phyloP scores from a whole-genome alignment of 2,329 filamentous ascomycete genomes.

The Xylaria hypoxylon region DNA sequence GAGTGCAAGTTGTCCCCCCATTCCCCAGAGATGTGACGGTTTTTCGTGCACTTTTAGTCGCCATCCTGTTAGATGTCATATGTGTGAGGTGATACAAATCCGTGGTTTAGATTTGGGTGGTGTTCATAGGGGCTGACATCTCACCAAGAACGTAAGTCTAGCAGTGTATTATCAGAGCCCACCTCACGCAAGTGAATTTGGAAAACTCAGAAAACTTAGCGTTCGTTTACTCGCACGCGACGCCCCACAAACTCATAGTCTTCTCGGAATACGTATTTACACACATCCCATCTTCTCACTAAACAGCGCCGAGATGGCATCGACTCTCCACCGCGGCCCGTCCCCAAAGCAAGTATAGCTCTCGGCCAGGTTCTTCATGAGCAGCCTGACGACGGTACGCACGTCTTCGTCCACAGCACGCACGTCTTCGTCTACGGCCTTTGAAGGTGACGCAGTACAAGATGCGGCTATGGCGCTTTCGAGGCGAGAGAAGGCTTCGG shows the following conservation, averaged over 20 bases:
- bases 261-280: background rate
- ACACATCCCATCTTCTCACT: conserved; percentile 18
- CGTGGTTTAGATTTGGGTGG: no score
- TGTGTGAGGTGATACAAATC: no score
- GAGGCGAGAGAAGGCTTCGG: conserved; percentile 35
- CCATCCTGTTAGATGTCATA: no score
- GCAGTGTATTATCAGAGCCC: no score
- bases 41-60: no score
- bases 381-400: conserved; percentile 26
- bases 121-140: no score
- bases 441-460: background rate
- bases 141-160: no score
- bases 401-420: conserved; percentile 14
- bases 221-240: no score
- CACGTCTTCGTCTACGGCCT: background rate
- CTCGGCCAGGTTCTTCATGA: conserved; percentile 41
- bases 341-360: conserved; percentile 47
- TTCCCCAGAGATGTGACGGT: background rate
- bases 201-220: no score
- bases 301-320: conserved; percentile 38
- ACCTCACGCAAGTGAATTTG: no score
- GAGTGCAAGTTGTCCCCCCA: background rate
- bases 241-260: background rate
- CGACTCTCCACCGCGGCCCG: conserved; percentile 46
- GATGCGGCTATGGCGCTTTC: conserved; percentile 24